Percentiles rank a stretch among this genome's conserved stretches.
These are phyloP conservation scores for Sherardia arvensis DNA, from an alignment of 257 asterid genomes.

Conservation along the genomic window DNA sequence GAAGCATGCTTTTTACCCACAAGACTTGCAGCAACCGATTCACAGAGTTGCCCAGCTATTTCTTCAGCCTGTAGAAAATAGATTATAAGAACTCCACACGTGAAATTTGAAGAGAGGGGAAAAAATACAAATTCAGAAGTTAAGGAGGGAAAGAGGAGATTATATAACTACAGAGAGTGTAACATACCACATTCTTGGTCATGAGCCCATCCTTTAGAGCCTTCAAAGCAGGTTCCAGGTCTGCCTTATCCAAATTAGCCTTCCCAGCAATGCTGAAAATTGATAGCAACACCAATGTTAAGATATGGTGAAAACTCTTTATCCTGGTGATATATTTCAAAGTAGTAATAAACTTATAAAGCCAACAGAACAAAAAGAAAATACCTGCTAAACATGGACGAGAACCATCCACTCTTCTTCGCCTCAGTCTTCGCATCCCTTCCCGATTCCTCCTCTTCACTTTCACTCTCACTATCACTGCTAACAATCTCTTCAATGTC, in stretches of 20 bases:
- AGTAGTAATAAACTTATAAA: not conserved
- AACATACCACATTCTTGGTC: slow-evolving; percentile 96
- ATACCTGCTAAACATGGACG: slow-evolving; percentile 89
- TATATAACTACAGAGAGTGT: not conserved
- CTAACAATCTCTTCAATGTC: slow-evolving; percentile 80
- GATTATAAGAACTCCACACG: slow-evolving; percentile 8
- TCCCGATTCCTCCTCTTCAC: slow-evolving; percentile 48
- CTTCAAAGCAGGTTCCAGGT: slow-evolving; percentile 85
- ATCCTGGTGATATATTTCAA: not conserved
- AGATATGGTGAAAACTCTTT: not conserved
- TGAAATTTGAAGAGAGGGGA: not conserved
- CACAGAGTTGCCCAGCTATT: slow-evolving; percentile 96
- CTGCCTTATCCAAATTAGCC: slow-evolving; percentile 80
- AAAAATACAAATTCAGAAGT: not conserved
- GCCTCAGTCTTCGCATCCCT: slow-evolving; percentile 40
- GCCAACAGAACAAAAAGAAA: not conserved
- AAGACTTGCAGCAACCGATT: slow-evolving; percentile 91
- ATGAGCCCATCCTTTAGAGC: slow-evolving; percentile 97
- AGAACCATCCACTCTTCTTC: slow-evolving; percentile 89
- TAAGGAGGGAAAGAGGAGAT: not conserved
- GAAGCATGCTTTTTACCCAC: slow-evolving; percentile 90
- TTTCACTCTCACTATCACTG: slow-evolving; percentile 69
- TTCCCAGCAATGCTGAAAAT: slow-evolving; percentile 76
- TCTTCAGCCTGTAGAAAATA: slow-evolving; percentile 73
- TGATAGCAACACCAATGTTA: not conserved